Conservation (phyloP, 805 yeast genomes). For the Lipomyces chichibuensis region DNA sequence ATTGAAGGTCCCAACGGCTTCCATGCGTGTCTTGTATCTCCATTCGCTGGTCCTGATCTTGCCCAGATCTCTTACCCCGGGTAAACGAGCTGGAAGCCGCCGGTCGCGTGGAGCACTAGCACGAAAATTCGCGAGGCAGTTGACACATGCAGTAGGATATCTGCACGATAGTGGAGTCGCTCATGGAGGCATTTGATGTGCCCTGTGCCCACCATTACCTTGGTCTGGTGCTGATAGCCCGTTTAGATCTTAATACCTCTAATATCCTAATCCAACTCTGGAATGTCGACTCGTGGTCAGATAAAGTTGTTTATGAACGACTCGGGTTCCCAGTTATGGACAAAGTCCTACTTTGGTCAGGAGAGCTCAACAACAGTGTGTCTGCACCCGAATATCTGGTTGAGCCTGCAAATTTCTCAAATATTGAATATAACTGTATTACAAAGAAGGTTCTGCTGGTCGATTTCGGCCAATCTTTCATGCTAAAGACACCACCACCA, state of each 20-base stretch:
- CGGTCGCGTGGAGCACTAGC: no score
- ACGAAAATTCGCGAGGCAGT: no score
- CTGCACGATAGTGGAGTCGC: no score
- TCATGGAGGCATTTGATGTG: no score
- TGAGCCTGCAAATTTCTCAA: conserved; percentile 34
- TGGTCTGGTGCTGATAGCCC: no score
- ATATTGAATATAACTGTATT: conserved; percentile 30
- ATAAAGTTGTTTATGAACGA: background rate
- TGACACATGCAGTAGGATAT: no score
- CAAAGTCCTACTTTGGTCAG: conserved; percentile 52
- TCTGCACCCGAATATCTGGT: conserved; percentile 36
- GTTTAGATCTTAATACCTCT: background rate
- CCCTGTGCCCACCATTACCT: no score
- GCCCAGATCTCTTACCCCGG: no score
- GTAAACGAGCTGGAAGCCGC: no score
- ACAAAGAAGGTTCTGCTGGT: background rate
- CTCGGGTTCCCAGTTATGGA: conserved; percentile 28
- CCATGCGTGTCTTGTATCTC: conserved; percentile 85
- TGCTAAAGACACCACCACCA: background rate
- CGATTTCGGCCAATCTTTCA: background rate
- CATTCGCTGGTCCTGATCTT: background rate
- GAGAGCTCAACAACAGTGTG: conserved; percentile 48
- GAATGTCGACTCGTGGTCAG: background rate
- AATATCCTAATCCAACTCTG: conserved; percentile 1
- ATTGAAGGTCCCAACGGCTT: conserved; percentile 89